phyloP scores from a whole-genome alignment of 495 filamentous ascomycete genomes.

The Aspergillus carlsbadensis region DNA sequence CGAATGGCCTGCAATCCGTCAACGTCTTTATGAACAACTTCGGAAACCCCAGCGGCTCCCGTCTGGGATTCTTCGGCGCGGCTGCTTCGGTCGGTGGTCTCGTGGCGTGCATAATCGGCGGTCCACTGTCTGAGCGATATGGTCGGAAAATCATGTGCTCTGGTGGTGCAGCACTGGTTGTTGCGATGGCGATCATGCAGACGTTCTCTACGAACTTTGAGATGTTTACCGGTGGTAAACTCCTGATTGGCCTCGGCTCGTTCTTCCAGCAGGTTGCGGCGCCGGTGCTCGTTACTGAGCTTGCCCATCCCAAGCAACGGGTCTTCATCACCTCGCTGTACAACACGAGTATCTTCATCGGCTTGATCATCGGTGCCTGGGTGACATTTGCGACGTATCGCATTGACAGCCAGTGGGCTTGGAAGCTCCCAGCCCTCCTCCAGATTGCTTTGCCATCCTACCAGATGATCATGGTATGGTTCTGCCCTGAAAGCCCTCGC shows the following conservation, averaged over 20 bases:
- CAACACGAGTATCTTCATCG: conserved; percentile 39
- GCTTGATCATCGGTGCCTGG: conserved; percentile 55
- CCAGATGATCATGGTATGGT: conserved; percentile 39
- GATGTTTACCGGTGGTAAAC: background rate
- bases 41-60: too few relatives aligned
- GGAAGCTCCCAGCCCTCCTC: conserved; percentile 50
- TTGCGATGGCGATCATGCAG: too few relatives aligned
- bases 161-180: too few relatives aligned
- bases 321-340: background rate
- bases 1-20: too few relatives aligned
- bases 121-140: too few relatives aligned
- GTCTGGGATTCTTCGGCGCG: too few relatives aligned
- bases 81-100: too few relatives aligned
- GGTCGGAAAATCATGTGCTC: too few relatives aligned
- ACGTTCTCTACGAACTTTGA: background rate
- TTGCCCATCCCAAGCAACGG: background rate
- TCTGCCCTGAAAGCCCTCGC: conserved; percentile 19
- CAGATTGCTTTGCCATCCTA: conserved; percentile 49
- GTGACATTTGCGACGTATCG: conserved; percentile 55
- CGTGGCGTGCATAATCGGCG: too few relatives aligned
- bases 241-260: background rate
- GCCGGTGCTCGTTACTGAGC: background rate
- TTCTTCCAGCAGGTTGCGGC: background rate
- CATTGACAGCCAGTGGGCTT: conserved; percentile 49
- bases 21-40: too few relatives aligned